A percentile compares a stretch with the other conserved stretches of the same genome.
Conservation (phyloP, 768 basidiomycete genomes). For the Dioszegia hungarica region DNA sequence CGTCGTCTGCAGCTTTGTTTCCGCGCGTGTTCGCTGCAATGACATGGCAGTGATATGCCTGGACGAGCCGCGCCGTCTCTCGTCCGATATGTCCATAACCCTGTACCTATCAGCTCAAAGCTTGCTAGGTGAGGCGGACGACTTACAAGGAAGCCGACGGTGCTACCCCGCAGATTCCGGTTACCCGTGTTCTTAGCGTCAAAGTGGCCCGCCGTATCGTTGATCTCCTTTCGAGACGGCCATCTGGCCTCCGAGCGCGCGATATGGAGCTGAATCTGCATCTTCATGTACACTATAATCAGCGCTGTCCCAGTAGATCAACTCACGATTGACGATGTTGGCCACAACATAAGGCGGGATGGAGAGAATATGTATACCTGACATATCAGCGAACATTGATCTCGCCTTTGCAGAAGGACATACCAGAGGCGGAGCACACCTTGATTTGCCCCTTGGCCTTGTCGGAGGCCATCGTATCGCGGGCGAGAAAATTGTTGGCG, state of each 20-base stretch:
- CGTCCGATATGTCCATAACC: constrained; percentile 40
- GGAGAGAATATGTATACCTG: constrained; percentile 20
- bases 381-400: not conserved
- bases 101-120: constrained; percentile 14
- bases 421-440: constrained; percentile 25
- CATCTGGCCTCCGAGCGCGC: constrained; percentile 7
- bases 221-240: constrained; percentile 16
- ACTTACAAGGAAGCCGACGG: constrained; percentile 41
- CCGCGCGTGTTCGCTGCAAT: constrained; percentile 44
- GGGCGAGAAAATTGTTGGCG: constrained; percentile 21
- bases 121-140: not conserved
- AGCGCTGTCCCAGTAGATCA: not conserved
- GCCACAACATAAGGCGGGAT: constrained; percentile 26
- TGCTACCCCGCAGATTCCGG: constrained; percentile 31
- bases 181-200: constrained; percentile 12
- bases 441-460: constrained; percentile 21
- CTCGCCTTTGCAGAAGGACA: too few relatives aligned
- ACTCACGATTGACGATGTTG: constrained; percentile 23
- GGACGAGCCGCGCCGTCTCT: constrained; percentile 37
- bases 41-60: constrained; percentile 32
- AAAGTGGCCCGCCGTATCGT: not conserved
- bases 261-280: constrained; percentile 16
- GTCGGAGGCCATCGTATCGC: constrained; percentile 8
- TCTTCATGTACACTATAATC: constrained; percentile 19
- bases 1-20: constrained; percentile 22